Evolutionary conservation across 2,329 filamentous ascomycete genomes (phyloP), one percentile per base, ranked within the genome.

Genomic region (Stagonosporopsis rhizophila): DNA sequence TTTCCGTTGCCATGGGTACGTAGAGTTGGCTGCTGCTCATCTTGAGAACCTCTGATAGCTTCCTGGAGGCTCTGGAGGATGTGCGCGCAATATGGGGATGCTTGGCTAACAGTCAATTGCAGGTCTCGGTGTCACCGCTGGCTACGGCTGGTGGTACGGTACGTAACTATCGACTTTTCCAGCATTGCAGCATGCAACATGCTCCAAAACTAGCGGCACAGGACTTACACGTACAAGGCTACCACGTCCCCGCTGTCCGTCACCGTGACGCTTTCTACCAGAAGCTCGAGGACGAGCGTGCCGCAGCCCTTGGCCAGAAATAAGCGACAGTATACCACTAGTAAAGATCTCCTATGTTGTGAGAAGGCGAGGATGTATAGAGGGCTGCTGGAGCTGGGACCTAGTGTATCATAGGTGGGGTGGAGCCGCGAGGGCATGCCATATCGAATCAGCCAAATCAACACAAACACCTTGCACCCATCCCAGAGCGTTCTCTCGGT

Each of bases 71-170:
- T 57, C 44, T 47, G 37, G 22, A 30, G 25, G 28, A 32, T 32
- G 41, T 52, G 56, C 49, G 58, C 52, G 30, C 44, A n/a, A 14
- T 19, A 25, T n/a, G 19, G 51, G 37, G 47, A 39, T 67, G 56
- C 62, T 65, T 41, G 35, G 52, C 69, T 74, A 61, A 74, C 64
- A 44, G 34, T 56, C 56, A 50, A 41, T 44, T 38, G 44, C 64
- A 87, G 85, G 85, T 76, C 83, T 88, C 74, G 85, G 86, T 69
- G 81, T 83, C 64, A 79, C 84, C 65, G 80, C 81, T 75, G 87
- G 85, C 67, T 89, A 88, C 77, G 81, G 83, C 73, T 89, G 83
- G 81, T 89, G 86, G 87, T 89, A 89, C 79, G 86, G 79, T 81
- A 81, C 62, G 80, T 82, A 71, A 69, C 57, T 30, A 44, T 39